Conservation (phyloP, 768 basidiomycete species). For the Neoboletus subvelutipes region DNA sequence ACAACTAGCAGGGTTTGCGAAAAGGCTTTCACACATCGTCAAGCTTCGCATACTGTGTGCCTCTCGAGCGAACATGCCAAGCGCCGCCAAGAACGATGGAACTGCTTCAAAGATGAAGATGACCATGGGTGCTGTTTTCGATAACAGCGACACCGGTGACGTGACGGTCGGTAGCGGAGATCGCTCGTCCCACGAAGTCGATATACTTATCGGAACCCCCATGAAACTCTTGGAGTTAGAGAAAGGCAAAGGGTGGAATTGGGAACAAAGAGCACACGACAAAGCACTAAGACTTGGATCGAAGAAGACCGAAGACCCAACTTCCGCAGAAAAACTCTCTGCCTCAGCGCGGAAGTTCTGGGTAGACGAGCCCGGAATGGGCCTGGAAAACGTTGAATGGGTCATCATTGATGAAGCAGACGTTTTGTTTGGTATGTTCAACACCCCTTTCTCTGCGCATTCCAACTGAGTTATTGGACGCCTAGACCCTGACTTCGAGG, state of each 20-base stretch:
- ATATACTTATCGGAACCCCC: conserved; percentile 65
- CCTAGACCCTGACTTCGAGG: conserved; percentile 79
- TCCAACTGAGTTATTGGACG: background rate
- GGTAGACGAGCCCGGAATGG: conserved; percentile 56
- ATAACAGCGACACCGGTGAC: conserved; percentile 26
- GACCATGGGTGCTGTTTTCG: conserved; percentile 14
- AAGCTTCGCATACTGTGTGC: conserved; percentile 77
- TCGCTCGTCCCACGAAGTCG: conserved; percentile 36
- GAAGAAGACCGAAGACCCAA: conserved; percentile 31
- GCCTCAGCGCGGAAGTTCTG: conserved; percentile 34
- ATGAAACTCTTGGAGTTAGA: conserved; percentile 62
- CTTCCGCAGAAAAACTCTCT: conserved; percentile 11
- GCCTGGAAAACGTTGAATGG: conserved; percentile 77
- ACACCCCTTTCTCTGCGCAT: background rate
- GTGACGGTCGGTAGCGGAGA: conserved; percentile 26
- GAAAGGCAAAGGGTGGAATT: conserved; percentile 54
- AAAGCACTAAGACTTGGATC: conserved; percentile 24
- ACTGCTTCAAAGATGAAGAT: conserved; percentile 52
- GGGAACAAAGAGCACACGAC: conserved; percentile 31
- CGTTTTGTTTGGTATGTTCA: conserved; percentile 71
- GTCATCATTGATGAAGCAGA: conserved; percentile 91
- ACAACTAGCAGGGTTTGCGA: conserved; percentile 74
- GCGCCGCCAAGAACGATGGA: conserved; percentile 23
- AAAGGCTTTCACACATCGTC: conserved; percentile 67
- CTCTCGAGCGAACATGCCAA: conserved; percentile 54